phyloP scores from a whole-genome alignment of 2,329 filamentous ascomycete species.

The Sclerotinia nivalis region DNA sequence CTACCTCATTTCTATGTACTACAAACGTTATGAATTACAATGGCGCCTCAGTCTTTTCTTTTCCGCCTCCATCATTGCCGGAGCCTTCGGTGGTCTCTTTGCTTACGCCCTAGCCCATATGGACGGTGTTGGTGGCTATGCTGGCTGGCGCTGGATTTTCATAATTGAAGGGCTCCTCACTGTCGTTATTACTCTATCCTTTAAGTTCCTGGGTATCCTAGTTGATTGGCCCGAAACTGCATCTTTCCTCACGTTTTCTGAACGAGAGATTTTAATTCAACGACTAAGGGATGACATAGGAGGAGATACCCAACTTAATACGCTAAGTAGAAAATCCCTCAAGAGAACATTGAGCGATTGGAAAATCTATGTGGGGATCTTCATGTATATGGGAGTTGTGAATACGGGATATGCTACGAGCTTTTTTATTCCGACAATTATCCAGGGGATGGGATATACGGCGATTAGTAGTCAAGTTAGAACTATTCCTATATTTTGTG shows the following conservation, averaged over 20 bases:
- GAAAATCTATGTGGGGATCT: constrained; percentile 45
- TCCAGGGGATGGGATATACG: constrained; percentile 32
- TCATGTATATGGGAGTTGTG: constrained; percentile 63
- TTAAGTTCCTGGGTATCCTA: constrained; percentile 47
- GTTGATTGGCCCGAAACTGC: constrained; percentile 49
- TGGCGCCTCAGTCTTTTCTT: constrained; percentile 56
- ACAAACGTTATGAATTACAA: constrained; percentile 52
- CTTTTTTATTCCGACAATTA: constrained; percentile 34
- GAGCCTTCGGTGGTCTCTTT: constrained; percentile 56
- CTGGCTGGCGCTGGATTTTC: constrained; percentile 48
- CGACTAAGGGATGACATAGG: constrained; percentile 32
- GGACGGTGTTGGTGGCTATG: constrained; percentile 50
- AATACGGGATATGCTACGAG: constrained; percentile 46
- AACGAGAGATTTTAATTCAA: constrained; percentile 38
- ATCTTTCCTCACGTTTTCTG: constrained; percentile 46
- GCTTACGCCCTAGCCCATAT: constrained; percentile 57
- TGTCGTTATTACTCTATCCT: constrained; percentile 39
- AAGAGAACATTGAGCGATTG: constrained; percentile 48
- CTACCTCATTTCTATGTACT: constrained; percentile 52
- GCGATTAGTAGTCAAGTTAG: constrained; percentile 28
- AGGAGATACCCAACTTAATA: constrained; percentile 35
- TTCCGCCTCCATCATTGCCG: constrained; percentile 52
- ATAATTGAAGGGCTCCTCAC: constrained; percentile 49
- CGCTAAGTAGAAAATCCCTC: constrained; percentile 42
- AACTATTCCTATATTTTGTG: constrained; percentile 32